Conservation (phyloP, 2,329 filamentous ascomycete species). For the Talaromyces sp. region DNA sequence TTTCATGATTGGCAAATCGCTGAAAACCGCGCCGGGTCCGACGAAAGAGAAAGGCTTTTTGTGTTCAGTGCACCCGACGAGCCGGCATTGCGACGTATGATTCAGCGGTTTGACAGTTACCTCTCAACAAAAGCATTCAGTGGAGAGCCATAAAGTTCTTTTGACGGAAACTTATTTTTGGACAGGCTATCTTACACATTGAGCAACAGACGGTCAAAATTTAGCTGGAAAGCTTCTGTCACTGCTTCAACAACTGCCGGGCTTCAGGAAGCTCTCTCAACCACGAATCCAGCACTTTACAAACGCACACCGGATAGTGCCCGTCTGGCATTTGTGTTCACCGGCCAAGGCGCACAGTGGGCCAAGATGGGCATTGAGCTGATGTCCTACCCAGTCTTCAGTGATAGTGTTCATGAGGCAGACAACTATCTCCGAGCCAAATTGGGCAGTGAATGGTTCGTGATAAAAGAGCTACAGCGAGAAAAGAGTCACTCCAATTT, state of each 20-base stretch:
- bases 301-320: neutral
- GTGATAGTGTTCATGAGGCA: neutral
- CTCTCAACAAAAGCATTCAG: neutral
- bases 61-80: conserved; percentile 5
- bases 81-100: conserved; percentile 1
- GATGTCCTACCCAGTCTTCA: neutral
- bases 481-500: conserved; percentile 19
- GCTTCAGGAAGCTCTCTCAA: neutral
- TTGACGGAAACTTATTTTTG: neutral
- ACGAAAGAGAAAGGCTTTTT: neutral
- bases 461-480: neutral
- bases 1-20: neutral
- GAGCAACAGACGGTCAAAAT: conserved; percentile 4
- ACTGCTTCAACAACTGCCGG: neutral
- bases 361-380: conserved; percentile 31
- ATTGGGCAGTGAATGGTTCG: conserved; percentile 13
- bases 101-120: neutral
- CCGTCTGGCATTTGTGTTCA: conserved; percentile 28
- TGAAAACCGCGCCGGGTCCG: neutral
- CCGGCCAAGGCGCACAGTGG: conserved; percentile 40
- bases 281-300: neutral
- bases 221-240: neutral
- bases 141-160: neutral
- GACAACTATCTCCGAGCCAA: neutral
- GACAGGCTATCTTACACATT: neutral